phyloP scores from a whole-genome alignment of 169 alveolate species.

The Eimeria sp. region DNA sequence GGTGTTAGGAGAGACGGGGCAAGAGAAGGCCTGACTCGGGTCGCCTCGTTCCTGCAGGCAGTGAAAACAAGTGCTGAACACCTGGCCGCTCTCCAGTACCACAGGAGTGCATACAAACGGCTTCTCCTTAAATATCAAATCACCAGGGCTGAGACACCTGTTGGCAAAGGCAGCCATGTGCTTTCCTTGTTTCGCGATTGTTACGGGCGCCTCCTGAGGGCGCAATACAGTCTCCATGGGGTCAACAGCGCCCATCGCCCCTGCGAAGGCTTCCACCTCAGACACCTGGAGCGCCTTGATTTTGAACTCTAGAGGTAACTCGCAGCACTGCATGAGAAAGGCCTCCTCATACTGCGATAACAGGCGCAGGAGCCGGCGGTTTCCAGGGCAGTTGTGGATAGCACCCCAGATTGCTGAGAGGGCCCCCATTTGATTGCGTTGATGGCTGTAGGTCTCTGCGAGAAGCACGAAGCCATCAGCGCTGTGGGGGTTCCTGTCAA shows the following conservation, averaged over 20 bases:
- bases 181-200: slow-evolving; percentile 40
- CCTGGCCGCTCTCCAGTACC: slow-evolving; percentile 58
- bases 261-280: not conserved
- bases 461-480: slow-evolving; percentile 58
- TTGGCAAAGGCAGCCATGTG: slow-evolving; percentile 60
- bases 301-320: slow-evolving; percentile 24
- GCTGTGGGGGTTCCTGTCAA: slow-evolving; percentile 56
- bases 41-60: slow-evolving; percentile 90
- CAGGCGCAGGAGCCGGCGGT: slow-evolving; percentile 43
- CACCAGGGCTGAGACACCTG: slow-evolving; percentile 61
- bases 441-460: slow-evolving; percentile 30
- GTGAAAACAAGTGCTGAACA: slow-evolving; percentile 91
- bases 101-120: slow-evolving; percentile 81
- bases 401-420: slow-evolving; percentile 42
- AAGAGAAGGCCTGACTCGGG: slow-evolving; percentile 87
- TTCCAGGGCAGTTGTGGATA: slow-evolving; percentile 52
- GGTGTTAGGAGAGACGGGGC: slow-evolving; percentile 93
- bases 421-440: slow-evolving; percentile 34
- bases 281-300: not conserved
- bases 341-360: slow-evolving; percentile 34
- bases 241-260: not conserved
- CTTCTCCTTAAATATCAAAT: slow-evolving; percentile 48
- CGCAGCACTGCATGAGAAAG: slow-evolving; percentile 51
- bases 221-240: not conserved
- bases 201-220: slow-evolving; percentile 39